Evolutionary conservation across 768 basidiomycete genomes (phyloP), one percentile per base, ranked within the genome.

Genomic region (Trametes sanguinea): DNA sequence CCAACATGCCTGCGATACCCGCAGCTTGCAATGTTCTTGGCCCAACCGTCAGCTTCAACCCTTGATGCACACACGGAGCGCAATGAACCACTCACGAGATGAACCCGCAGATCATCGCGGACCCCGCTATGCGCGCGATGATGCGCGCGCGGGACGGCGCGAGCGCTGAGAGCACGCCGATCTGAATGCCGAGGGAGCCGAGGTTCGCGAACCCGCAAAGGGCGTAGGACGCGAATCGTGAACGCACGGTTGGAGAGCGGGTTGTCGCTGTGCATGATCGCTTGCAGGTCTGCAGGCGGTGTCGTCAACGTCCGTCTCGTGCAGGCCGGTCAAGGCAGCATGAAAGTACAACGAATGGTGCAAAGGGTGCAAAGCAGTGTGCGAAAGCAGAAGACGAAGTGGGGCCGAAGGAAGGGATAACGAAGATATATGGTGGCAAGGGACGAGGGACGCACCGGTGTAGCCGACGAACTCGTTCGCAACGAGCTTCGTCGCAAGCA

Each of bases 191-290:
- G 29, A 94, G 78, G 6, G 91, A 91, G 57, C 89, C 85, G 47
- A 93, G 78, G 72, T 95, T 95, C 61, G 92, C 92, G 70, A 96
- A 96, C 9, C 95, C 95, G 74, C 93, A 95, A 14, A 95, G 85
- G 14, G 89, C 88, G 72, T 95, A 96, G 37, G 89, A 86, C 13
- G 89, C 86, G 67, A 95, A 95, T 94, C 54, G 88, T 89, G 75
- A 80, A 94, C 22, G 86, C 90, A 59, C 90, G 91, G 33, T 75
- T 79, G 22, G 86, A 86, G 53, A 94, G 82, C 3, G 89, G 83
- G 52, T 80, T 75, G 27, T 76, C 72, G 61, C 73, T 70, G 7
- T 43, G 35, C 77, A 78, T 78, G 45, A 86, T 76, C 2, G 75
- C 74, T 63, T 86, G 79, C 54, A 92, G 79, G 7, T 75, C 75